Base-by-base conservation (phyloP, 768 basidiomycete species). In the Pisolithus sp. region DNA sequence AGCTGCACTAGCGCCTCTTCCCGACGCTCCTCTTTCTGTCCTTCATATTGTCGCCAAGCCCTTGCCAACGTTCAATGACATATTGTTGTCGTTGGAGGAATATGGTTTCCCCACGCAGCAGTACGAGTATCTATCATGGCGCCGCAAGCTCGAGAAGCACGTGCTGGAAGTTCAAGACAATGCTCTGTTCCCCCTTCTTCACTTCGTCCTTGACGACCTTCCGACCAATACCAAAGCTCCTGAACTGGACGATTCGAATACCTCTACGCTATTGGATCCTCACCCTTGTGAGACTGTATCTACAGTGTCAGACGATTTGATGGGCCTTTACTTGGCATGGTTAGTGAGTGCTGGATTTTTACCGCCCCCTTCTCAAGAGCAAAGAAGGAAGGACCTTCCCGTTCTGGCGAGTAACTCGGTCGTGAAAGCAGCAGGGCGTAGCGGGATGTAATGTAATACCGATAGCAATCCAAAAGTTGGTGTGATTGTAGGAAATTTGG, bases 161-260 rank as follows among this genome's bases (percentile, higher is more conserved):
- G 95, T 95, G 44, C 85, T 96, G 75, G 88, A 92, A 50, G 82
- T 79, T 7, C 90, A 94, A 65, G 95, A 98, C 67, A 98, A 99
- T 57, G 96, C 96, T 2, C 77, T 99, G 40, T 98, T 94, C 80
- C 96, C 96, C 3, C 74, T 99, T 10, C 79, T 99, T 17, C 95
- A 99, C 69, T 97, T 97, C 59, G 96, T 98, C 23, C 74, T 99
- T 28, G 96, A 97, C 65, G 96, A 99, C 68, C 76, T 99, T 18
- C 96, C 96, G 5, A 96, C 94, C 23, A 92, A 89, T 63, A 98
- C 95, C 23, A 96, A 94, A 68, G 83, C 93, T 1, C 90, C 96
- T 2, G 86, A 89, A 56, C 73, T 98, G 46, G 89, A 95, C 63
- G 91, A 96, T 63, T 65, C 76, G 20, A 96, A 95, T 65, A 94